A percentile compares a stretch with the other conserved stretches of the same genome.
Conservation (phyloP, 352 stramenopile genomes). For the Aphanomyces cochlioides region DNA sequence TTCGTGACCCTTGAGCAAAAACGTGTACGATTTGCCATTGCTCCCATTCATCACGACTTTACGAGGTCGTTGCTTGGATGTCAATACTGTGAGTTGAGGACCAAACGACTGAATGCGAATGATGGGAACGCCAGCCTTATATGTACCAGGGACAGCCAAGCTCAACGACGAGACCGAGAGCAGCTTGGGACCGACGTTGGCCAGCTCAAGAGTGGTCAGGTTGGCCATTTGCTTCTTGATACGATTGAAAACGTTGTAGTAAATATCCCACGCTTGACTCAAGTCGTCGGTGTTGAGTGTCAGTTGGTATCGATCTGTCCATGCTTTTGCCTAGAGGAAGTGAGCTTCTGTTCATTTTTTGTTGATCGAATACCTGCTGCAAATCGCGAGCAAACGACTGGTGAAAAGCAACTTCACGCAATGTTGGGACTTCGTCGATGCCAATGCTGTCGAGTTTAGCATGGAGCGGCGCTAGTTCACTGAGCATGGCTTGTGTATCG, state of each 20-base stretch:
- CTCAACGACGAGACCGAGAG: constrained; percentile 92
- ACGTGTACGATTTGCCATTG: constrained; percentile 98
- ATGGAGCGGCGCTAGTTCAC: constrained; percentile 94
- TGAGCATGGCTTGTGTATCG: constrained; percentile 96
- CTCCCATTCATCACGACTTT: constrained; percentile 93
- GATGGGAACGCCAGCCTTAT: constrained; percentile 81
- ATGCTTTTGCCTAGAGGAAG: constrained; percentile 61
- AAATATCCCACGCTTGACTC: constrained; percentile 97
- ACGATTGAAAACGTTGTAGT: constrained; percentile 98
- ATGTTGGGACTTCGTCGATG: constrained; percentile 69
- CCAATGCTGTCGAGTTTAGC: constrained; percentile 79
- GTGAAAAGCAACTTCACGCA: constrained; percentile 81
- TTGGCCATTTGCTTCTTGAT: constrained; percentile 92
- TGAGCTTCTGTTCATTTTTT: neutral
- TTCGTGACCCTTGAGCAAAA: constrained; percentile 99
- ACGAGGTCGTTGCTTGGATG: constrained; percentile 98
- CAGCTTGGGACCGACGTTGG: constrained; percentile 95
- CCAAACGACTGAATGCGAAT: constrained; percentile 92
- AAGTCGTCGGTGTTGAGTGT: constrained; percentile 78
- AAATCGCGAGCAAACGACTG: constrained; percentile 93
- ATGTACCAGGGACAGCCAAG: constrained; percentile 94
- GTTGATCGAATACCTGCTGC: constrained; percentile 34
- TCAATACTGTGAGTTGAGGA: constrained; percentile 94
- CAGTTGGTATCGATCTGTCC: constrained; percentile 73
- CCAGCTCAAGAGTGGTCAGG: constrained; percentile 95